Evolutionary conservation across 73 alveolate genomes (phyloP).

Genomic region (Paramecium sexaurelia): DNA sequence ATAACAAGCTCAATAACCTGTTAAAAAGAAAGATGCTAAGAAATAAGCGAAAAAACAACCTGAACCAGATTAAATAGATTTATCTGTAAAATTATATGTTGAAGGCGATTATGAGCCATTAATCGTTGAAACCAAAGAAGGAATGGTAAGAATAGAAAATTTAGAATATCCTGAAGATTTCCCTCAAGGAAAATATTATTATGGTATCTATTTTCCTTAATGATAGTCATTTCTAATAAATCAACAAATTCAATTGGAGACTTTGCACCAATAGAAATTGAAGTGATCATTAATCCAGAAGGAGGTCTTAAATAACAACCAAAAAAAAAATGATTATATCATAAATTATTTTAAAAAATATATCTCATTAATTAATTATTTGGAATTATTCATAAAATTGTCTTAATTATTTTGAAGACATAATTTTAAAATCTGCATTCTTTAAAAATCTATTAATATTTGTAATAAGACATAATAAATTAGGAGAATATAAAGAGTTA

Average conservation of each 20-base stretch:
- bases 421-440: too few relatives aligned
- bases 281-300: neutral
- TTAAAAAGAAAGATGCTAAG: constrained; percentile 44
- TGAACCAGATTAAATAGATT: constrained; percentile 8
- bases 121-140: neutral
- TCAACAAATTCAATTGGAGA: neutral
- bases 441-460: too few relatives aligned
- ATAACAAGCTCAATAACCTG: constrained; percentile 13
- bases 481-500: neutral
- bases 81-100: neutral
- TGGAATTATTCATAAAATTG: neutral
- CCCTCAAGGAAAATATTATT: constrained; percentile 31
- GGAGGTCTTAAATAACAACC: neutral
- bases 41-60: constrained; percentile 8
- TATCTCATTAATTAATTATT: neutral
- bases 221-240: constrained; percentile 9
- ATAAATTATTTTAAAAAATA: neutral
- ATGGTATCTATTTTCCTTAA: neutral
- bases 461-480: too few relatives aligned
- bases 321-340: neutral
- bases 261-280: constrained; percentile 3
- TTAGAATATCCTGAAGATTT: constrained; percentile 57
- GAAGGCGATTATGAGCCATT: constrained; percentile 11
- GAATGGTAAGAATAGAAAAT: neutral
- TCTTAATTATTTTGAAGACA: too few relatives aligned